These are phyloP conservation scores for Colletotrichum navitas DNA, from an alignment of 2,329 filamentous ascomycete genomes.

Conservation along the genomic window DNA sequence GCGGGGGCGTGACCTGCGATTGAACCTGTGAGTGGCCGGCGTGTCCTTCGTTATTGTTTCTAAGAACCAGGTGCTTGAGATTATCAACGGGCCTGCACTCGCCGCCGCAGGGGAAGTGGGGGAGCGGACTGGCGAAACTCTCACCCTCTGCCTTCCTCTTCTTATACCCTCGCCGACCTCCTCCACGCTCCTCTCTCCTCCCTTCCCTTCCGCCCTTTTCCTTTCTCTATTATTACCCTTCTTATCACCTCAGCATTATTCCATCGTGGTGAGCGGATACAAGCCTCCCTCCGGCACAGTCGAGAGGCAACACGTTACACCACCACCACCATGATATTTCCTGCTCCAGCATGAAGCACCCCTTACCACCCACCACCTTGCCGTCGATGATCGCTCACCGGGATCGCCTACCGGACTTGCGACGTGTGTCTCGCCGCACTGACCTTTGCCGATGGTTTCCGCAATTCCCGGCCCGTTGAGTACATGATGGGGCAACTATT, in stretches of 20 bases:
- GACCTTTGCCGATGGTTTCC: conserved; percentile 21
- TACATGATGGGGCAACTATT: neutral
- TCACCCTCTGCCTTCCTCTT: neutral
- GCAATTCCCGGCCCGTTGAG: conserved; percentile 19
- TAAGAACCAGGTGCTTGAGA: conserved; percentile 32
- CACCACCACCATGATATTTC: neutral
- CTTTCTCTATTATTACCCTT: neutral
- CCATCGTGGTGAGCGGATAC: neutral
- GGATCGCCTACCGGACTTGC: conserved; percentile 18
- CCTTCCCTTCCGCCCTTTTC: neutral
- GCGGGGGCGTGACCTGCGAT: neutral
- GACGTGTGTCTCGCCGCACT: conserved; percentile 11
- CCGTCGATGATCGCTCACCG: conserved; percentile 15
- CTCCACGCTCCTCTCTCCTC: neutral
- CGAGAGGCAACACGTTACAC: conserved; percentile 6
- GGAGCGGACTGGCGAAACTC: neutral
- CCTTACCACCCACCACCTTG: neutral
- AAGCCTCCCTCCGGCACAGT: neutral
- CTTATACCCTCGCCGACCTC: neutral
- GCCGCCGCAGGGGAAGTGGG: conserved; percentile 11
- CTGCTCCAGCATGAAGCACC: neutral
- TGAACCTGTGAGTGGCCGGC: conserved; percentile 26
- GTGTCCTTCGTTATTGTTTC: conserved; percentile 13
- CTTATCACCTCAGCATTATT: conserved; percentile 1
- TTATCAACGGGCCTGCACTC: conserved; percentile 37